phyloP scores from a whole-genome alignment of 1,284 basidiomycete genomes.

The Naganishia sp. region DNA sequence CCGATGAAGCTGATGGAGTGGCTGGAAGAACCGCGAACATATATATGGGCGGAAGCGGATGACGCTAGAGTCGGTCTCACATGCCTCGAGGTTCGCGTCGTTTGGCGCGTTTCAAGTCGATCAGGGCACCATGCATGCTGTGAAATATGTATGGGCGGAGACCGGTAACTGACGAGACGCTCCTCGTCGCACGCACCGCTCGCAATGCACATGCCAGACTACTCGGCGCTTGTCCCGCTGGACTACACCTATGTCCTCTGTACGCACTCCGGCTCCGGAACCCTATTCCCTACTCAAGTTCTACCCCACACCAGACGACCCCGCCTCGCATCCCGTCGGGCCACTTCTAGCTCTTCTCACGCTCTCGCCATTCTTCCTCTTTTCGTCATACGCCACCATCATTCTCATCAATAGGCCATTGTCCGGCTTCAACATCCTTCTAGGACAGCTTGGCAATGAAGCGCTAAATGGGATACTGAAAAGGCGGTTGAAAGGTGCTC shows the following conservation, averaged over 20 bases:
- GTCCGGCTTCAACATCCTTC: constrained; percentile 43
- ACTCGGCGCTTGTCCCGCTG: constrained; percentile 27
- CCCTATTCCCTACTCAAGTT: neutral
- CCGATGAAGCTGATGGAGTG: neutral
- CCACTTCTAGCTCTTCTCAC: constrained; percentile 50
- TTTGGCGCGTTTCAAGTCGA: neutral
- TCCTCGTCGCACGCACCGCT: neutral
- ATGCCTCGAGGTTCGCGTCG: neutral
- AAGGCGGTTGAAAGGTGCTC: constrained; percentile 39
- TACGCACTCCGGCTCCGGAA: neutral
- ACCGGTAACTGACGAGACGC: neutral
- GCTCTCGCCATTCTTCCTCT: constrained; percentile 53
- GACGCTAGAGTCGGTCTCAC: constrained; percentile 8
- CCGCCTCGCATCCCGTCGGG: constrained; percentile 42
- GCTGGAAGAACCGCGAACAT: neutral
- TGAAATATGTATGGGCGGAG: neutral
- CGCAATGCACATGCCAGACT: neutral
- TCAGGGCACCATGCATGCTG: neutral
- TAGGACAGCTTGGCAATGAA: constrained; percentile 47
- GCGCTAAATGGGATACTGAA: constrained; percentile 44
- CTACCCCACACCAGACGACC: constrained; percentile 37
- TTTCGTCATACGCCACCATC: constrained; percentile 52
- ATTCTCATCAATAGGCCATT: constrained; percentile 48
- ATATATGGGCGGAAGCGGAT: constrained; percentile 8
- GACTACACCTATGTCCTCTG: constrained; percentile 33